A percentile compares a stretch with the other conserved stretches of the same genome.
These are phyloP conservation scores for Penicillium manginii DNA, from an alignment of 495 filamentous ascomycete genomes.

Conservation along the genomic window DNA sequence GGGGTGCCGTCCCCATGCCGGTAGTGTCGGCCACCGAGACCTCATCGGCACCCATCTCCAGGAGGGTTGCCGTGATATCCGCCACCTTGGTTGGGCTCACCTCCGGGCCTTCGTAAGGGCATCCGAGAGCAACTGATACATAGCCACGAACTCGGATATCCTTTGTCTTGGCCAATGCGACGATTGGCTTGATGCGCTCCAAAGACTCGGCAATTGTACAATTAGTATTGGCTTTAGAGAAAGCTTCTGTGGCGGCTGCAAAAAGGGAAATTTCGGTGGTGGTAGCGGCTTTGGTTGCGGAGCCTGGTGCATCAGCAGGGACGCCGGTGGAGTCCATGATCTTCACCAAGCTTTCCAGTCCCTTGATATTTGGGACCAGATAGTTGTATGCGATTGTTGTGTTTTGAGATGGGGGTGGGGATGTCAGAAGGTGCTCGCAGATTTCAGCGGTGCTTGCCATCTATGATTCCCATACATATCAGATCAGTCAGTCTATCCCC, in stretches of 20 bases:
- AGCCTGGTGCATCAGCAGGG: slow-evolving; percentile 44
- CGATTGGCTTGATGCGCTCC: slow-evolving; percentile 73
- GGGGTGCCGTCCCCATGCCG: slow-evolving; percentile 90
- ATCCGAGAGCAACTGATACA: slow-evolving; percentile 91
- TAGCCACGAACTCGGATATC: slow-evolving; percentile 85
- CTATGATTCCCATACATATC: slow-evolving; percentile 43
- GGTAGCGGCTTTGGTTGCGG: slow-evolving; percentile 34
- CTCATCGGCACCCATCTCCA: slow-evolving; percentile 96
- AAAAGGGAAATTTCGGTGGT: slow-evolving; percentile 86
- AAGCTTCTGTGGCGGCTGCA: slow-evolving; percentile 87
- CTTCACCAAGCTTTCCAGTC: slow-evolving; percentile 62
- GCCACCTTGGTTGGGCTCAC: slow-evolving; percentile 79
- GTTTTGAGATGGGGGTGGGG: slow-evolving; percentile 58
- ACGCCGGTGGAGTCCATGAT: slow-evolving; percentile 45
- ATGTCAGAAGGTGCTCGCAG: slow-evolving; percentile 68
- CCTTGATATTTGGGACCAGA: slow-evolving; percentile 87
- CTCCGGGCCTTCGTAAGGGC: slow-evolving; percentile 89
- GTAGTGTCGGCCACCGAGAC: slow-evolving; percentile 95
- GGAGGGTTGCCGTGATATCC: slow-evolving; percentile 75
- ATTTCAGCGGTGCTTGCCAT: slow-evolving; percentile 92
- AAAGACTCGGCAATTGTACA: slow-evolving; percentile 84
- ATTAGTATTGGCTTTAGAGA: slow-evolving; percentile 91
- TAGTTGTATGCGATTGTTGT: slow-evolving; percentile 87
- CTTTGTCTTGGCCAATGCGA: slow-evolving; percentile 68
- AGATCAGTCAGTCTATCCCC: neutral